These are phyloP conservation scores for Zygoascus hellenicus DNA, from an alignment of 1,139 yeast genomes.

Conservation along the genomic window DNA sequence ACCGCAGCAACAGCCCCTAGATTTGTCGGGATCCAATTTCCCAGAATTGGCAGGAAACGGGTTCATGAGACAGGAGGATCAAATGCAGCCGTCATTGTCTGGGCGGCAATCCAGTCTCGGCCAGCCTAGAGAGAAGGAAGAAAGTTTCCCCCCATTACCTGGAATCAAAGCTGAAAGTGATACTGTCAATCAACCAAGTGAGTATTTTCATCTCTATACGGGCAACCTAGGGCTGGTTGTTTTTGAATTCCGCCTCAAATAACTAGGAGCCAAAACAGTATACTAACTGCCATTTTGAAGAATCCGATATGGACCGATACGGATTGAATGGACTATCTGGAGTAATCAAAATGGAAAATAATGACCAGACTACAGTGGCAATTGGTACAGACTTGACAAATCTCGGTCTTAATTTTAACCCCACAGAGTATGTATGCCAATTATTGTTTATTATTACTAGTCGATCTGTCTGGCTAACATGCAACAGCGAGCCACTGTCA, in stretches of 20 bases:
- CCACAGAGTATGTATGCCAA: slow-evolving; percentile 25
- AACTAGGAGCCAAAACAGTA: neutral
- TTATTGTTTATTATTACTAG: neutral
- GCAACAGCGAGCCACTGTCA: slow-evolving; percentile 45
- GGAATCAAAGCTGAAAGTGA: neutral
- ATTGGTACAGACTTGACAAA: slow-evolving; percentile 78
- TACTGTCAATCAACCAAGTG: neutral
- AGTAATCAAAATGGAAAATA: slow-evolving; percentile 61
- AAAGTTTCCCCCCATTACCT: neutral
- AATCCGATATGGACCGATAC: slow-evolving; percentile 37
- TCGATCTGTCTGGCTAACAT: slow-evolving; percentile 3
- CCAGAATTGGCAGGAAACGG: slow-evolving; percentile 12
- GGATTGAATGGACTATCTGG: slow-evolving; percentile 72
- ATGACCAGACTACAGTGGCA: slow-evolving; percentile 64
- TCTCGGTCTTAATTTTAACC: slow-evolving; percentile 60
- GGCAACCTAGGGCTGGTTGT: too few species aligned
- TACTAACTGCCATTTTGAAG: too few species aligned
- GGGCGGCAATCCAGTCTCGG: neutral
- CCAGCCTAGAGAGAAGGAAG: too few species aligned
- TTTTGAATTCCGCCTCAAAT: neutral
- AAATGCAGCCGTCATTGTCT: neutral
- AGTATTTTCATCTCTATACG: too few species aligned
- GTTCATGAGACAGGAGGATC: slow-evolving; percentile 5
- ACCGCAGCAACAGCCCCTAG: slow-evolving; percentile 7
- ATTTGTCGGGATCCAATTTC: slow-evolving; percentile 9